phyloP scores from a whole-genome alignment of 495 filamentous ascomycete genomes.

The Halenospora varia region DNA sequence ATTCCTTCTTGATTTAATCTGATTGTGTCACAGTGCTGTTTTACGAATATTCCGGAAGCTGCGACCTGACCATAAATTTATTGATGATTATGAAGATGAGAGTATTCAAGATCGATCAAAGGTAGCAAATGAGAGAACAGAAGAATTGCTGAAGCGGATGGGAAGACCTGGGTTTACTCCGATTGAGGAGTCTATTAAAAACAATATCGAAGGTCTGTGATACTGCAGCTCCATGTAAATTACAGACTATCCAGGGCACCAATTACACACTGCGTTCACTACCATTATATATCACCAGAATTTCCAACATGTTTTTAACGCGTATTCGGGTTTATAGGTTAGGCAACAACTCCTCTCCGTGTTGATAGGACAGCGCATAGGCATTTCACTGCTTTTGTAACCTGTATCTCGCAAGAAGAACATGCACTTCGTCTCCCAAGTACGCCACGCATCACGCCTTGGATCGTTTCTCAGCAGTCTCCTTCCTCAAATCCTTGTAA shows the following conservation, averaged over 20 bases:
- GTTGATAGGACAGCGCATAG: too few species aligned
- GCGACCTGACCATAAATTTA: constrained; percentile 29
- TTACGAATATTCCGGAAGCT: constrained; percentile 28
- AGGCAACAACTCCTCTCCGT: too few species aligned
- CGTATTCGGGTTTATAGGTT: too few species aligned
- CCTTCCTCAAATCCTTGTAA: constrained; percentile 20
- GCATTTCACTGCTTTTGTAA: too few species aligned
- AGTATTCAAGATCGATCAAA: constrained; percentile 22
- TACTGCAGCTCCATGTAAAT: constrained; percentile 20
- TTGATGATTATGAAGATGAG: constrained; percentile 21
- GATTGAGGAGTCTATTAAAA: constrained; percentile 12
- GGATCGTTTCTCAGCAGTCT: too few species aligned
- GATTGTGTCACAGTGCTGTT: constrained; percentile 3
- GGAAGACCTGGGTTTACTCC: constrained; percentile 31
- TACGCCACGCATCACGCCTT: too few species aligned
- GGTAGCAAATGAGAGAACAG: constrained; percentile 24
- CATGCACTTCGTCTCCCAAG: too few species aligned
- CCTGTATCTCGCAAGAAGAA: too few species aligned
- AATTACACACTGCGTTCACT: too few species aligned
- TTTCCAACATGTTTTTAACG: too few species aligned
- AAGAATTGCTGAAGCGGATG: constrained; percentile 30
- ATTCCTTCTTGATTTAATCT: neutral
- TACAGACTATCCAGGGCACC: too few species aligned
- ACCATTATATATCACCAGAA: too few species aligned
- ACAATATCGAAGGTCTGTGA: constrained; percentile 11